Conservation (phyloP, 495 filamentous ascomycete genomes). For the Neurospora sp. region DNA sequence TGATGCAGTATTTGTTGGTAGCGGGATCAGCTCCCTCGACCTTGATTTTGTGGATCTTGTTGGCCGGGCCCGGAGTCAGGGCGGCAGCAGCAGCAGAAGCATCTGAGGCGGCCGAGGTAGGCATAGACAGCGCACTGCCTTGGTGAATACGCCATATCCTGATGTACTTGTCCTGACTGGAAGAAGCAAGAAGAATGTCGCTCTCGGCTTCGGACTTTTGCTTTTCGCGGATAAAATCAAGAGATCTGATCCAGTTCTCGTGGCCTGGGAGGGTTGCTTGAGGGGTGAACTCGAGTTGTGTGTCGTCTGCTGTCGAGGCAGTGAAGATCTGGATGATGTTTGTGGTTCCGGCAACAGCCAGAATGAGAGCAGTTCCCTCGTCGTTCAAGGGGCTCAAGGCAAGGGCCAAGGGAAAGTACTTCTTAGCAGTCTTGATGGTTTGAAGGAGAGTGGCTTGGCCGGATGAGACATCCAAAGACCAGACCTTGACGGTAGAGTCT, state of each 20-base stretch:
- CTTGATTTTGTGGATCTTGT: constrained; percentile 69
- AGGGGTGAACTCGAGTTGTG: constrained; percentile 47
- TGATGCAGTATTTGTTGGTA: constrained; percentile 55
- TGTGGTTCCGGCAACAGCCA: constrained; percentile 79
- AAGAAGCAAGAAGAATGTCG: constrained; percentile 80
- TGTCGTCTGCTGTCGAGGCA: constrained; percentile 24
- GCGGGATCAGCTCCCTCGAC: constrained; percentile 23
- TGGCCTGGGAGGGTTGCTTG: constrained; percentile 78
- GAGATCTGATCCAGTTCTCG: constrained; percentile 86
- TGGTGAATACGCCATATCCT: constrained; percentile 81
- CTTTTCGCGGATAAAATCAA: constrained; percentile 63
- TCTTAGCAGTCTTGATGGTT: constrained; percentile 60
- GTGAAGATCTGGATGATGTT: constrained; percentile 69
- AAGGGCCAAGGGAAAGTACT: constrained; percentile 69
- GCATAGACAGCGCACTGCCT: constrained; percentile 50
- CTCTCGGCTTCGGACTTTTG: constrained; percentile 32
- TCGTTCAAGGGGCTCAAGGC: constrained; percentile 50
- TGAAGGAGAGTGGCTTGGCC: constrained; percentile 48
- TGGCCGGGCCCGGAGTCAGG: constrained; percentile 47
- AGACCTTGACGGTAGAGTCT: constrained; percentile 74
- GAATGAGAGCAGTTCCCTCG: constrained; percentile 40
- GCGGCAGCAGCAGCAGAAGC: constrained; percentile 27
- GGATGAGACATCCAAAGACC: constrained; percentile 41
- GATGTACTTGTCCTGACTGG: constrained; percentile 96
- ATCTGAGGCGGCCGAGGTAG: constrained; percentile 30